Base-by-base conservation (phyloP, 1,139 yeast species). In the Taphrina betulina region DNA sequence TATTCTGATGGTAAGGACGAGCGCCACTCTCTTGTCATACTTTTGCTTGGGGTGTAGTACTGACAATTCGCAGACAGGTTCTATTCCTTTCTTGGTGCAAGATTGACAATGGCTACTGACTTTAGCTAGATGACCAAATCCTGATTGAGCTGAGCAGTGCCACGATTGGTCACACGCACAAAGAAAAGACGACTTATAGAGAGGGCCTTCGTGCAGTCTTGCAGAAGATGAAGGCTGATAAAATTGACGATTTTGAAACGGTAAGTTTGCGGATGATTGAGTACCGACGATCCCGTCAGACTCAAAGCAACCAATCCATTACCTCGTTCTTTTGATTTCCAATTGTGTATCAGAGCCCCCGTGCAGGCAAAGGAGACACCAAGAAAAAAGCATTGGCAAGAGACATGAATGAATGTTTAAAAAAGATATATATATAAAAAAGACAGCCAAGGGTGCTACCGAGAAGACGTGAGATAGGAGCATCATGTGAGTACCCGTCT, bases 91-190 rank as follows among this genome's bases (percentile, higher is more conserved):
- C n/a, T 3, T 19, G 3, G 17, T 12, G 17, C 10, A 19, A 42
- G 24, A 8, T 10, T 16, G 31, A n/a, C 14, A 33, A 22, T 22
- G 23, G 53, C 41, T 28, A 17, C 42, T 40, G 33, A 31, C n/a
- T 33, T 12, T n/a, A 7, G 10, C 10, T 50, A 50, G 54, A 50
- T 33, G 54, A 50, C 33, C 46, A 50, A 16, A 50, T 50, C 22
- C 26, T 50, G 31, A 42, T 50, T 17, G 54, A 50, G 20, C 12
- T 50, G 34, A 50, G 46, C 28, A 34, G 40, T 40, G 54, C 54
- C 24, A 40, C 41, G 4, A 26, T 50, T 10, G 44, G 44, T n/a
- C 19, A 38, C 26, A 40, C 33, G 4, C 16, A 20, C 8, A 29
- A 31, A 31, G 54, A 38, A 19, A 50, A 40, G 31, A 16, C 26